Base-by-base conservation (phyloP, 352 stramenopile species). In the Globisporangium ultimum region DNA sequence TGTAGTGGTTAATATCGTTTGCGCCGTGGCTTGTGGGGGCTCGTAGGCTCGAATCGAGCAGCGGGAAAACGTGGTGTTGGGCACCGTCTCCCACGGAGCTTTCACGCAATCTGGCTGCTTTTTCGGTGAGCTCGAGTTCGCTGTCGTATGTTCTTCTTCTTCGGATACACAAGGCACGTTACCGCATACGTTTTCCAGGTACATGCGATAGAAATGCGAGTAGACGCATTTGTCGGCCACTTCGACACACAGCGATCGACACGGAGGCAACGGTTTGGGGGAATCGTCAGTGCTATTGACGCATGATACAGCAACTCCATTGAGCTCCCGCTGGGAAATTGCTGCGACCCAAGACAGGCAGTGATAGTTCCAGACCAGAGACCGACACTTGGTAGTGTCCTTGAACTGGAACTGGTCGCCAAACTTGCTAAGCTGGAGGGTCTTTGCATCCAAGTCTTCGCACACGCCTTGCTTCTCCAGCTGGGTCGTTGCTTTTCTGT, bases 201-300 rank as follows among this genome's bases (percentile, higher is more conserved):
- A 89, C 7, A 71, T 54, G 11, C 72, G 68, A 54, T 88, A 91
- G 13, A 89, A 80, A 53, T 86, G 74, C 59, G 75, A 83, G 59
- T 88, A 91, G 21, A 91, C 79, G 22, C 81, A 91, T 41, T 82
- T 84, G 64, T 91, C 81, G 24, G 81, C 79, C 36, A 91, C 79
- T 40, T 91, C 79, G 18, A 91, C 81, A 20, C 79, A 89, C 54
- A 91, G 55, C 43, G 79, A 91, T 3, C 81, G 77, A 17, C 81
- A 91, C 24, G 81, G 79, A 5, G 79, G 81, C 32, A 89, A 49
- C 22, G 79, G 79, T 12, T 66, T 41, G 11, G 53, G 36, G 6
- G 51, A 56, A 11, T 53, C 5, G 38, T 48, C 54, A 0, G 56
- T 63, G 22, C 53, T 72, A 43, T 64, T 68, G 14, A 48, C 60